Conservation (phyloP, 1,139 yeast species). For the Candida smagusa region DNA sequence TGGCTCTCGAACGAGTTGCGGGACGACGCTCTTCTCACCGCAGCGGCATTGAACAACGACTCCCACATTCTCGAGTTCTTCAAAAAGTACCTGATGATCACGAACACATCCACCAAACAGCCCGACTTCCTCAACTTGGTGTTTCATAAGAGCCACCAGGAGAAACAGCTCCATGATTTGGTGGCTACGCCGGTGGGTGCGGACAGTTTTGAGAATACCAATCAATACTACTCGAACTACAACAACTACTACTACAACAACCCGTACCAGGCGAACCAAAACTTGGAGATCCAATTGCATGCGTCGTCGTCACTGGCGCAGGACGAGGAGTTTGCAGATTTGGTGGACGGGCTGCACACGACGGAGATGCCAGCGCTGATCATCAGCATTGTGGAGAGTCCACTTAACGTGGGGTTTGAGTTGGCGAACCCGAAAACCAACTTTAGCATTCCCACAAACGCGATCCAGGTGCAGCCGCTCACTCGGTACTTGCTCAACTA, state of each 20-base stretch:
- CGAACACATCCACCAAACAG: conserved; percentile 12
- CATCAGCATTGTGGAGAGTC: conserved; percentile 47
- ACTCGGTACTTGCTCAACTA: conserved; percentile 69
- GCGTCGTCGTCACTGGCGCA: conserved; percentile 25
- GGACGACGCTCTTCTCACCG: conserved; percentile 70
- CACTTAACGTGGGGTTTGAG: conserved; percentile 39
- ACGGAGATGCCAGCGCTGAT: conserved; percentile 42
- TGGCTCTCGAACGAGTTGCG: conserved; percentile 71
- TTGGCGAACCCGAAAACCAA: conserved; percentile 27
- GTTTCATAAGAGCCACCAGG: conserved; percentile 40
- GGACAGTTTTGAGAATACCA: neutral
- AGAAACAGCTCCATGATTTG: neutral
- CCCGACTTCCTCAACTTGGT: conserved; percentile 50
- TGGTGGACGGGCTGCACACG: conserved; percentile 33
- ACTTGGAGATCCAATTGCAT: conserved; percentile 44
- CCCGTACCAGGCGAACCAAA: conserved; percentile 41
- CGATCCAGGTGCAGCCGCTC: conserved; percentile 62
- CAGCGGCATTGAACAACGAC: conserved; percentile 68
- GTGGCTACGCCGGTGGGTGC: neutral
- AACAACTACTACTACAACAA: conserved; percentile 42
- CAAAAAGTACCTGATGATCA: conserved; percentile 23
- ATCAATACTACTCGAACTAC: conserved; percentile 36
- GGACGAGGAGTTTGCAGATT: conserved; percentile 32
- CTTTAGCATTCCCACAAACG: conserved; percentile 55
- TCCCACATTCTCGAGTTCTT: conserved; percentile 56